Evolutionary conservation across 805 yeast species (phyloP).

Genomic region (Starmerella khaoyaiensis): DNA sequence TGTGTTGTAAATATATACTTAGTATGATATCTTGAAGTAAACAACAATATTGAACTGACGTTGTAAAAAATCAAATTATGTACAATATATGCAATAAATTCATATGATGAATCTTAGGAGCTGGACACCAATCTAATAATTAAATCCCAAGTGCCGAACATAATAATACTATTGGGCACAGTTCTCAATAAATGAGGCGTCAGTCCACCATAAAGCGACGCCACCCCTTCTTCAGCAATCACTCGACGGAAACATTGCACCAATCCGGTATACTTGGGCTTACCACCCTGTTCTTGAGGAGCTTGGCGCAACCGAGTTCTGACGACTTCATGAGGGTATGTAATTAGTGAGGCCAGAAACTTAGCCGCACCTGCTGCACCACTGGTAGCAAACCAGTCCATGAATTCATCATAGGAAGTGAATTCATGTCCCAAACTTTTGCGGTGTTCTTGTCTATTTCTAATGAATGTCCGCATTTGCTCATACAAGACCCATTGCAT

Average conservation of each 20-base stretch:
- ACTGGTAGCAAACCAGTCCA: conserved; percentile 90
- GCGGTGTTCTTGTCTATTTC: conserved; percentile 25
- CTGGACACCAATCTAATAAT: conserved; percentile 34
- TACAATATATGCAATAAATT: neutral
- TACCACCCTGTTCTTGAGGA: conserved; percentile 58
- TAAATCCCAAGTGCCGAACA: conserved; percentile 99
- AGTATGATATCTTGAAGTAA: too few relatives aligned
- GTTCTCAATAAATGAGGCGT: conserved; percentile 95
- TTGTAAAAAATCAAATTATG: too few relatives aligned
- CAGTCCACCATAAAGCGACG: conserved; percentile 90
- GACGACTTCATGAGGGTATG: conserved; percentile 95
- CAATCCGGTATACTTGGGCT: conserved; percentile 78
- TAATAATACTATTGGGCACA: conserved; percentile 92
- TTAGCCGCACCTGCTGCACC: conserved; percentile 98
- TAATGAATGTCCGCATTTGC: conserved; percentile 70
- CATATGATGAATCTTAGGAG: neutral
- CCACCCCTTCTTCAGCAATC: conserved; percentile 84
- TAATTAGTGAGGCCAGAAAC: conserved; percentile 77
- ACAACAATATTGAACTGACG: too few relatives aligned
- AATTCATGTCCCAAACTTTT: conserved; percentile 27
- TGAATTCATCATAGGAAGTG: conserved; percentile 44
- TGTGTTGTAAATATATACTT: too few relatives aligned
- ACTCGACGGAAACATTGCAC: conserved; percentile 75
- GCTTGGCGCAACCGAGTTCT: conserved; percentile 93
- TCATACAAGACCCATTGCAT: conserved; percentile 95